Evolutionary conservation across 495 filamentous ascomycete genomes (phyloP).

Genomic region (Hypomontagnella submonticulosa): DNA sequence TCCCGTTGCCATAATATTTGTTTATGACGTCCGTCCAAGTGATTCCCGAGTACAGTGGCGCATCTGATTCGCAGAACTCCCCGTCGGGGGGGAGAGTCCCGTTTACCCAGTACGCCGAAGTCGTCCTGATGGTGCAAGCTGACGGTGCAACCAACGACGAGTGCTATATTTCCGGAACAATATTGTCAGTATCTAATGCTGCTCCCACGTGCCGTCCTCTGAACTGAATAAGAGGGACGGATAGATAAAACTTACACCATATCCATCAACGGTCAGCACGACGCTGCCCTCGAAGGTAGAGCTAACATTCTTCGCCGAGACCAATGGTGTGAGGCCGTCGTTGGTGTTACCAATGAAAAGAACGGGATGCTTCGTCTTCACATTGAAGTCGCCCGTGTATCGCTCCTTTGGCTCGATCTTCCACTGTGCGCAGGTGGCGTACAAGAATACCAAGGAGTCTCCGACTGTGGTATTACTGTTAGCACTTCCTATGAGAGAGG

Average conservation of each 20-base stretch:
- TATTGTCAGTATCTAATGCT: not conserved
- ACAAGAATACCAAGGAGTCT: constrained; percentile 31
- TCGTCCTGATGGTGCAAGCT: constrained; percentile 56
- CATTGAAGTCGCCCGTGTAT: constrained; percentile 54
- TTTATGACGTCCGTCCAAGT: constrained; percentile 39
- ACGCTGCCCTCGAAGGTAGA: constrained; percentile 62
- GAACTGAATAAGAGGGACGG: not conserved
- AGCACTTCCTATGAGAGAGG: not conserved
- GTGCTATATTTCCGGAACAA: constrained; percentile 52
- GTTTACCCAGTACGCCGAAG: constrained; percentile 60
- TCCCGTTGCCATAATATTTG: constrained; percentile 28
- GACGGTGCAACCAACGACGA: constrained; percentile 60
- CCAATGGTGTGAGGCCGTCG: constrained; percentile 58
- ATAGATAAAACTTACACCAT: constrained; percentile 60
- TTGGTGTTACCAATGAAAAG: constrained; percentile 57
- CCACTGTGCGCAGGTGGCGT: constrained; percentile 55
- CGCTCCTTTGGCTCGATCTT: constrained; percentile 55
- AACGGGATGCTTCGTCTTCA: constrained; percentile 57
- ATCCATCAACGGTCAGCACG: constrained; percentile 63
- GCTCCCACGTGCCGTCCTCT: not conserved
- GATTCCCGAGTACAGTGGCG: constrained; percentile 23
- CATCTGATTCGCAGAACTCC: constrained; percentile 53
- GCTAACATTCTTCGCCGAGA: constrained; percentile 62
- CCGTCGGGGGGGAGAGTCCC: constrained; percentile 57
- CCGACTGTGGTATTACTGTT: constrained; percentile 33